Evolutionary conservation across 148 eudicot genomes (phyloP).

Genomic region (Persicaria maculosa): DNA sequence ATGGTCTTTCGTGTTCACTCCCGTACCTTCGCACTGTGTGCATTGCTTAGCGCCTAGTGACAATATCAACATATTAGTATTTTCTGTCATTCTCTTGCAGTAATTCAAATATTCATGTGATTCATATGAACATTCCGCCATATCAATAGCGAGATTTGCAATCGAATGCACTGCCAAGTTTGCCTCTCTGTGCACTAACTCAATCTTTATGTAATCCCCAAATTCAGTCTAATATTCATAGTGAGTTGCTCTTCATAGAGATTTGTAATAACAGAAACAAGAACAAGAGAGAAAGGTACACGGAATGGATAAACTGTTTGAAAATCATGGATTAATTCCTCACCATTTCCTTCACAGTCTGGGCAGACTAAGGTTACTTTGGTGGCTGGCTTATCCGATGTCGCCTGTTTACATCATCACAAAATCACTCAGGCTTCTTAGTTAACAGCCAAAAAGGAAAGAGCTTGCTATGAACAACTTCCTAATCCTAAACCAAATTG

Average conservation of each 20-base stretch:
- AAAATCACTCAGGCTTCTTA: not conserved
- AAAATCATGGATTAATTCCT: not conserved
- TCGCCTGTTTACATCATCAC: conserved; percentile 24
- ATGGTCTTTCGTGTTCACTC: conserved; percentile 45
- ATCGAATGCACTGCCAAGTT: too few species aligned
- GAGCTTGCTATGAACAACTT: too few species aligned
- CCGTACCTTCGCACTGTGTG: conserved; percentile 40
- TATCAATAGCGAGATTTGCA: too few species aligned
- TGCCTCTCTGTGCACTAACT: too few species aligned
- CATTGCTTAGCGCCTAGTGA: conserved; percentile 34
- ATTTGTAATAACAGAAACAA: not conserved
- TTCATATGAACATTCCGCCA: too few species aligned
- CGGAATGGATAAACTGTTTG: not conserved
- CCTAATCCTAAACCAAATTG: too few species aligned
- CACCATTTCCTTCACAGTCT: conserved; percentile 60
- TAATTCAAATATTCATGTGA: not conserved
- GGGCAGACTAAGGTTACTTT: conserved; percentile 35
- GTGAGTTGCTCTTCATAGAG: too few species aligned
- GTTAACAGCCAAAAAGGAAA: too few species aligned
- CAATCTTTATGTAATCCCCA: too few species aligned
- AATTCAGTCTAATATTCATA: too few species aligned
- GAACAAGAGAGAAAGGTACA: not conserved
- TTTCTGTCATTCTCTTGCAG: not conserved
- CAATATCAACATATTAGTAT: not conserved
- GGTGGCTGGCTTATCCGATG: conserved; percentile 21